These are phyloP conservation scores for Trichocomaceae sp. DNA, from an alignment of 2,329 filamentous ascomycete genomes.

Conservation along the genomic window DNA sequence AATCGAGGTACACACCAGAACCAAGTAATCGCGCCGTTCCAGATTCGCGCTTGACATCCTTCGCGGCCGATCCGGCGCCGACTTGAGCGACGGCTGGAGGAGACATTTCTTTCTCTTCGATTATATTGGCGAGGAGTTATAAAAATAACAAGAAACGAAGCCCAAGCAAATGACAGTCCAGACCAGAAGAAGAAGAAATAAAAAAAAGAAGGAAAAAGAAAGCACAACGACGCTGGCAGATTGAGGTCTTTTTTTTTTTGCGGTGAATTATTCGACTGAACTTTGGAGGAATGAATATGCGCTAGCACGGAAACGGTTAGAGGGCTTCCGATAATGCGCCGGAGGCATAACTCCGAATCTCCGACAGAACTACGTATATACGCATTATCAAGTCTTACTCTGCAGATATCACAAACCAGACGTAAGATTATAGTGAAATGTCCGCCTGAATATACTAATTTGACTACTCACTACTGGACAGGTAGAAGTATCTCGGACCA, in stretches of 20 bases:
- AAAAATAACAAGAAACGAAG: background rate
- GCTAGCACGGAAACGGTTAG: slow-evolving; percentile 1
- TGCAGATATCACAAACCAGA: no score
- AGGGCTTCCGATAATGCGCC: slow-evolving; percentile 5
- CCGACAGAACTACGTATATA: no score
- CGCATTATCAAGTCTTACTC: no score
- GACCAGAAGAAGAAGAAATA: background rate
- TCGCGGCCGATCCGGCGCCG: slow-evolving; percentile 44
- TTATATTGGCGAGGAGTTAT: no score
- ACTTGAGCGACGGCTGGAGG: slow-evolving; percentile 45
- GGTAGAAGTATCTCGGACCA: background rate
- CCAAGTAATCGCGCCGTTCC: slow-evolving; percentile 80
- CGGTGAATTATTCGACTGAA: background rate
- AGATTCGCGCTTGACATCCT: slow-evolving; percentile 75
- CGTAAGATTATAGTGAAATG: no score
- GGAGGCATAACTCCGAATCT: background rate
- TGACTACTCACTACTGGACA: no score
- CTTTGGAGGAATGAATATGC: background rate
- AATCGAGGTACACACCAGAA: slow-evolving; percentile 58
- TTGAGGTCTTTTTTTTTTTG: background rate
- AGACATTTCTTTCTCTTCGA: slow-evolving; percentile 45
- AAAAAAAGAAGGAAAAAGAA: background rate
- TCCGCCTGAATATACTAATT: no score
- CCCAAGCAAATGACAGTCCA: background rate
- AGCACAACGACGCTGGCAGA: background rate